Evolutionary conservation across 2,329 filamentous ascomycete species (phyloP), one percentile per base, ranked within the genome.

Genomic region (Ophiostoma quercus): DNA sequence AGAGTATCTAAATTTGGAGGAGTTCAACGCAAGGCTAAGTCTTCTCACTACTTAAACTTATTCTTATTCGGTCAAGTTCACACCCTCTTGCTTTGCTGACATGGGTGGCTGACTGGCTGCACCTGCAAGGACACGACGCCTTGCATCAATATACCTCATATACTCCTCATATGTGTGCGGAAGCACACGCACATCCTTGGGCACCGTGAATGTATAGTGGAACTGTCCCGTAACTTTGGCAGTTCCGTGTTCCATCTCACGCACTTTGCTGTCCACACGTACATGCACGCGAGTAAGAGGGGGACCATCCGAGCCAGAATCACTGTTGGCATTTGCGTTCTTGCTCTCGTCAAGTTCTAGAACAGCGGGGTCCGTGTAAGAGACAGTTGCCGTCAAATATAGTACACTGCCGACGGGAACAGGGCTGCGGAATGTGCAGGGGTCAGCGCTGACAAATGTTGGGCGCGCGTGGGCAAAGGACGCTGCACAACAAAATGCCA

Each of bases 351-450:
- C 51, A 0, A 54, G 34, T 6, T 43, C 68, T 3, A 79, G 73
- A 19, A 82, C 73, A 2, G 79, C 79, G 69, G 88, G 87, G 73
- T 92, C 90, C 0, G 90, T 92, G 76, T 90, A 92, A 0, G 89
- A 87, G 3, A 92, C 84, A 0, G 86, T 89, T 0, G 90, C 88
- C 0, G 87, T 89, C n/a, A 92, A 81, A 74, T 92, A 92, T 8
- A 92, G 80, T 16, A 92, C 90, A 72, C 87, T 90, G 67, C 90
- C 90, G 1, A 92, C 90, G 0, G 90, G 90, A 0, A 92, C 90
- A 0, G 90, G 89, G 73, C 91, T 91, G 72, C 90, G 86, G 76
- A 92, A 92, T 0, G 89, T 92, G 72, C 86, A 89, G 0, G 90
- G 90, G 73, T 92, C 90, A 43, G 92, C 70, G 39, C 70, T 71